Evolutionary conservation across 352 stramenopile species (phyloP), one percentile per base, ranked within the genome.

Genomic region (Phytophthora podocarpi): DNA sequence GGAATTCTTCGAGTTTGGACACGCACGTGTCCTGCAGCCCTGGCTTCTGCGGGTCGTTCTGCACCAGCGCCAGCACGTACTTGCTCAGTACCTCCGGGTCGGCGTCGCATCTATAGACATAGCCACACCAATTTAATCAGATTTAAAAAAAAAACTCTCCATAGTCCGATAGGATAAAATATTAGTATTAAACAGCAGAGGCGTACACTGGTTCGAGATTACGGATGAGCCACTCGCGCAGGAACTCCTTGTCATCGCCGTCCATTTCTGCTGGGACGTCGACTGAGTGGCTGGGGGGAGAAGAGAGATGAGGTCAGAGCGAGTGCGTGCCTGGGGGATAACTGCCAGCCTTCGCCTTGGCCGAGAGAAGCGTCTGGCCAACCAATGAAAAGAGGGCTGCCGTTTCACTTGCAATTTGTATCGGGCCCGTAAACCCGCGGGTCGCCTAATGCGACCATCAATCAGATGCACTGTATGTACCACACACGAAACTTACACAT

Each of bases 61-160:
- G 85, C 58, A 96, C 82, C 31, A 96, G 65, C 41, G 87, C 87
- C 16, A 95, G 59, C 34, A 96, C 85, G 59, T 96, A 96, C 59
- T 96, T 96, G 59, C 83, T 93, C 59, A 96, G 54, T 42, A 96
- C 87, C 20, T 91, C 85, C 1, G 87, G 87, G 61, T 96, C 87
- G 1, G 87, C 87, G 34, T 96, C 87, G 52, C 87, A 94, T 54
- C 87, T 96, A 23, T 36, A 32, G 3, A 36, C 12, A 24, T 53
- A 41, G 35, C 13, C 16, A 16, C 18, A 16, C 10, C 35, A 27
- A 53, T 24, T 31, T 8, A 57, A 39, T 31, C 23, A 54, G 40
- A 56, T 36, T n/a, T n/a, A n/a, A n/a, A n/a, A 21, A 37, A 24
- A 36, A 7, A 30, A 10, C 18, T 32, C 3, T n/a, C n/a, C n/a